phyloP scores from a whole-genome alignment of 208 protist species.

The Tetramitus jugosus region DNA sequence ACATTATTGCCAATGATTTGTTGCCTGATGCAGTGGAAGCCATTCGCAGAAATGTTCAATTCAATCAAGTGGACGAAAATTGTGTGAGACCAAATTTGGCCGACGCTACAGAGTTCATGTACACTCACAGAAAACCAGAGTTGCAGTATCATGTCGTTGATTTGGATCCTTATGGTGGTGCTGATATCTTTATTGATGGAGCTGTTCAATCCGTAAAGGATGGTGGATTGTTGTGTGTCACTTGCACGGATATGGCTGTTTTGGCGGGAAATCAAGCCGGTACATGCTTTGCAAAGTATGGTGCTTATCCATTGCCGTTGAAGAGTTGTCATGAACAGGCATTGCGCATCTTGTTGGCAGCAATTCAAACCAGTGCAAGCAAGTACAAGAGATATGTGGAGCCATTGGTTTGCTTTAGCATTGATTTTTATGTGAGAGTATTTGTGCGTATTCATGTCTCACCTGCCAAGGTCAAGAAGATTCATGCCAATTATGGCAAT shows the following conservation, averaged over 20 bases:
- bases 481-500: conserved; percentile 67
- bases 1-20: conserved; percentile 96
- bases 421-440: conserved; percentile 98
- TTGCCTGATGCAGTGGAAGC: conserved; percentile 79
- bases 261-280: conserved; percentile 92
- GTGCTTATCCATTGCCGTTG: conserved; percentile 67
- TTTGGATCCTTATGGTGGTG: conserved; percentile 97
- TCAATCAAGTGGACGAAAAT: conserved; percentile 74
- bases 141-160: conserved; percentile 96
- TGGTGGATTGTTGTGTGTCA: conserved; percentile 93
- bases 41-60: conserved; percentile 86
- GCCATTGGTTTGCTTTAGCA: conserved; percentile 86
- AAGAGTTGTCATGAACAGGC: conserved; percentile 25
- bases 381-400: conserved; percentile 88
- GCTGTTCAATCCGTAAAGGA: conserved; percentile 89
- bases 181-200: conserved; percentile 88
- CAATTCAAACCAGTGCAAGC: conserved; percentile 56
- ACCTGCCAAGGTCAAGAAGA: conserved; percentile 70
- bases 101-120: conserved; percentile 63
- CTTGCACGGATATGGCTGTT: conserved; percentile 95
- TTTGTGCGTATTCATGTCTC: conserved; percentile 93
- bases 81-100: conserved; percentile 69
- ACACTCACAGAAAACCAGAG: conserved; percentile 51
- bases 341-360: not conserved
- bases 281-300: conserved; percentile 95